Evolutionary conservation across 805 yeast genomes (phyloP).

Genomic region (Yamadazyma kitorensis): DNA sequence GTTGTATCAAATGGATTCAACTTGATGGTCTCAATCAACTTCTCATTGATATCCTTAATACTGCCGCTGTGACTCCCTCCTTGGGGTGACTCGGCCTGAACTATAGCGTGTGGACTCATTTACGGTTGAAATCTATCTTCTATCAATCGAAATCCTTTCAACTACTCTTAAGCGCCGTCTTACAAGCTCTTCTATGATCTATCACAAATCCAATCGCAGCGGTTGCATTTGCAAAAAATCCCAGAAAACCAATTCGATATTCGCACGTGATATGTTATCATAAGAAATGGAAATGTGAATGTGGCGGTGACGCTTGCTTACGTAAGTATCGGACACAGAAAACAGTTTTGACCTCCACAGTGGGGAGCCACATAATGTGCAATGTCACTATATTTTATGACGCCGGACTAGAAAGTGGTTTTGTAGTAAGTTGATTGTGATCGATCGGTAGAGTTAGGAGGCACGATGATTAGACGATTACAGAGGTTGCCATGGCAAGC

Average conservation of each 20-base stretch:
- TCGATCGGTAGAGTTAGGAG: too few relatives aligned
- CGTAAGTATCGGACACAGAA: background rate
- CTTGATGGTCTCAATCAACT: background rate
- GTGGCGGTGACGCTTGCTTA: background rate
- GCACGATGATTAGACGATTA: too few relatives aligned
- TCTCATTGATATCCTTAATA: background rate
- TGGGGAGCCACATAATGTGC: too few relatives aligned
- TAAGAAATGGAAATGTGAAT: background rate
- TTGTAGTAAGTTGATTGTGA: too few relatives aligned
- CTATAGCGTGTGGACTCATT: conserved; percentile 17
- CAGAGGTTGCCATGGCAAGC: too few relatives aligned
- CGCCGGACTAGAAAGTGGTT: too few relatives aligned
- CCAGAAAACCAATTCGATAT: background rate
- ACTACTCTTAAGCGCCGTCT: background rate
- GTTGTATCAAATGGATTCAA: conserved; percentile 56
- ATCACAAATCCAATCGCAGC: background rate
- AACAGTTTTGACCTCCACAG: too few relatives aligned
- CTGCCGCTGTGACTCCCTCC: background rate
- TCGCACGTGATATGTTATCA: conserved; percentile 17
- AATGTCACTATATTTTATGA: too few relatives aligned
- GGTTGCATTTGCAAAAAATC: conserved; percentile 1
- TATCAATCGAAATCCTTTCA: background rate
- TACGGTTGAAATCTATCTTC: too few relatives aligned
- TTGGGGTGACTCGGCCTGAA: background rate
- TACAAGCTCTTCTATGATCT: background rate